phyloP scores from a whole-genome alignment of 306 rosid species.

The Argentina anserina region DNA sequence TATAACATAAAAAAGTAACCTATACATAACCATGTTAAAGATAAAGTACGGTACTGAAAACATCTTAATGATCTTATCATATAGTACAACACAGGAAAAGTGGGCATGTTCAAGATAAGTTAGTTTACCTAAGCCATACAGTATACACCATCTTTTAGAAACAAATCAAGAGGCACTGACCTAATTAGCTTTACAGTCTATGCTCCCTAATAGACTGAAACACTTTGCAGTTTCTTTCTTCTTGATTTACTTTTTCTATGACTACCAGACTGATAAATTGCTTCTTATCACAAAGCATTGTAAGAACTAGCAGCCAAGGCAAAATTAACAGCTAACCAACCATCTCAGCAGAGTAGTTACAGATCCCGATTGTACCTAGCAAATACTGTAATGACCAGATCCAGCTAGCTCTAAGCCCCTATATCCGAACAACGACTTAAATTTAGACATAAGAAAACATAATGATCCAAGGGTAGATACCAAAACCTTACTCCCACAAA shows the following conservation, averaged over 20 bases:
- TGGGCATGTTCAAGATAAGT: too few species aligned
- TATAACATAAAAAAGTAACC: too few species aligned
- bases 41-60: too few species aligned
- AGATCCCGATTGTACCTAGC: neutral
- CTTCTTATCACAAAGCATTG: neutral
- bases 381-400: too few species aligned
- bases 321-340: neutral
- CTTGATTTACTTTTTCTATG: neutral
- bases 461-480: neutral
- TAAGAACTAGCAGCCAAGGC: neutral
- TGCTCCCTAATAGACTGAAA: neutral
- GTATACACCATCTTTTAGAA: too few species aligned
- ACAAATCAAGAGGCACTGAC: neutral
- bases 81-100: too few species aligned
- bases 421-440: too few species aligned
- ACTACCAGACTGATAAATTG: neutral
- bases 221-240: neutral
- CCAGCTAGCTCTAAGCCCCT: too few species aligned
- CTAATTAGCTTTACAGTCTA: too few species aligned
- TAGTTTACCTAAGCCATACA: neutral
- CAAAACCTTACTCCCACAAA: neutral
- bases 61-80: too few species aligned
- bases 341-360: neutral
- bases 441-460: neutral
- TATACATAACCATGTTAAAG: too few species aligned